Base-by-base conservation (phyloP, 441 rosid species). In the Adansonia grandidieri region DNA sequence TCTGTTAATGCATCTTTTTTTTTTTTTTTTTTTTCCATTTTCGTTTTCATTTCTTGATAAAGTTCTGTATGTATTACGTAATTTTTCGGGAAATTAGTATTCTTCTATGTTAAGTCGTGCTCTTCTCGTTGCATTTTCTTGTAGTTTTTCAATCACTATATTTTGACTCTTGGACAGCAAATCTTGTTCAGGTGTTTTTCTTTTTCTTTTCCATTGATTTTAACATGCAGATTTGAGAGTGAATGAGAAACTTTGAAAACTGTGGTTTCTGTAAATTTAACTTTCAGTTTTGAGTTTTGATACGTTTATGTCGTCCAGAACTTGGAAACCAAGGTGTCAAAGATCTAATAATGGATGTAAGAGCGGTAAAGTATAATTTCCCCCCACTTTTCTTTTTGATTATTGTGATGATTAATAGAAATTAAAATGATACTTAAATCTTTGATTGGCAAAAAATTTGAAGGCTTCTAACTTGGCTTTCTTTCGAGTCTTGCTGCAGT, bases 331-430 rank as follows among this genome's bases (percentile, higher is more conserved):
- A 32, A 32, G 40, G 32, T 19, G n/a, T 42, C 20, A 32, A 67
- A 67, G 51, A 45, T 67, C 37, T 54, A 54, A n/a, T 32, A 54
- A 54, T 54, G 60, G 60, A 54, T n/a, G 60, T 32, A 32, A 32
- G 4, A 32, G 40, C 40, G 40, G 40, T 32, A 32, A 32, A 32
- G 40, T 32, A 32, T 32, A 32, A 32, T 32, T 3, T 3, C 40
- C 40, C 40, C 40, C 40, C 40, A 32, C 40, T 32, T 32, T 32
- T 32, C 40, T 32, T 32, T 32, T 4, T 32, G 5, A 2, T 32
- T 32, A 32, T 32, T 32, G 40, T 32, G 40, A 32, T 32, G 40
- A 32, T 32, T 50, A 10, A 47, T 9, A 47, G 50, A 47, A 47
- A 8, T 47, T 47, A 47, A 1, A 9, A 9, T 47, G 9, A 47